A percentile compares a stretch with the other conserved stretches of the same genome.
These are phyloP conservation scores for Typha latifolia DNA, from an alignment of 176 grass and related monocot genomes.

Conservation along the genomic window DNA sequence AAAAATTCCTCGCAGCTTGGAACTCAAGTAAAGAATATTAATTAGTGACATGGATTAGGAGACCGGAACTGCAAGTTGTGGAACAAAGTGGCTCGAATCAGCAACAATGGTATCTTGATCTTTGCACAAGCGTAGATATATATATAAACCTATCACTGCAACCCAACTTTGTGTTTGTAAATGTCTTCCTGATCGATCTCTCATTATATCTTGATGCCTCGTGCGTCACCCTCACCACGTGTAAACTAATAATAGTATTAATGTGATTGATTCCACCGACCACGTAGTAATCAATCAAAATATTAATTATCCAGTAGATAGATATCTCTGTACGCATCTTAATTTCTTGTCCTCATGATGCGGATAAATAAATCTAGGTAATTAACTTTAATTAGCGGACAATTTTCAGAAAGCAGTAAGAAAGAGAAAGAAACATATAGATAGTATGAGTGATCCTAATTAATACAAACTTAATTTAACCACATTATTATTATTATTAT, in stretches of 20 bases:
- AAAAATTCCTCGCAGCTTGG: too few relatives aligned
- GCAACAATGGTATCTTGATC: too few relatives aligned
- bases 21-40: too few relatives aligned
- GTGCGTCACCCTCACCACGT: background rate
- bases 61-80: too few relatives aligned
- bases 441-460: background rate
- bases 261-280: background rate
- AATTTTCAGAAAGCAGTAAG: background rate
- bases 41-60: too few relatives aligned
- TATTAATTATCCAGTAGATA: background rate
- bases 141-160: background rate
- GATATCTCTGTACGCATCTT: background rate
- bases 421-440: background rate
- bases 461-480: background rate
- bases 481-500: slow-evolving; percentile 3
- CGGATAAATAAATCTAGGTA: background rate
- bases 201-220: background rate
- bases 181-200: background rate
- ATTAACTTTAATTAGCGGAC: background rate
- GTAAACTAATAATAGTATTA: background rate
- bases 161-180: background rate
- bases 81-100: too few relatives aligned
- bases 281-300: background rate
- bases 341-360: background rate
- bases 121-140: background rate